These are phyloP conservation scores for Mycena haematopus DNA, from an alignment of 768 basidiomycete genomes.

Conservation along the genomic window DNA sequence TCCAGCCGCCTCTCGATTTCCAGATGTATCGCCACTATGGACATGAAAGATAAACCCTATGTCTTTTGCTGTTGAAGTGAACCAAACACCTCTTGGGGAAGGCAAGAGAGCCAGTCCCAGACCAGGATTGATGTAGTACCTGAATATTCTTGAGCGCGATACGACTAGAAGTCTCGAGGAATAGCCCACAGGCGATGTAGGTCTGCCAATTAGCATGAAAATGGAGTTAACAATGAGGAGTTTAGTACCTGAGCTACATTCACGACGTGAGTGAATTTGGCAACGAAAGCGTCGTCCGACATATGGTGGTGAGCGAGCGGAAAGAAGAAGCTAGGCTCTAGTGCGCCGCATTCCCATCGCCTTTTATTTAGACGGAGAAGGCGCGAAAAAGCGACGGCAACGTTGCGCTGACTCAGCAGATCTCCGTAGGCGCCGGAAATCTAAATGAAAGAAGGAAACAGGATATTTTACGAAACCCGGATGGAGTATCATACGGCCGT, in stretches of 20 bases:
- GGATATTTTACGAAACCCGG: not conserved
- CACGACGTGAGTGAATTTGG: constrained; percentile 7
- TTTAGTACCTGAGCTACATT: constrained; percentile 17
- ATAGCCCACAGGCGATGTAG: constrained; percentile 26
- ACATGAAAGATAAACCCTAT: not conserved
- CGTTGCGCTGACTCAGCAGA: not conserved
- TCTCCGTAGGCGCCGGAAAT: constrained; percentile 7
- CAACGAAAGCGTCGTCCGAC: constrained; percentile 4
- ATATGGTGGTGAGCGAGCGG: constrained; percentile 11
- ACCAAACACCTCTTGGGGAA: constrained; percentile 25
- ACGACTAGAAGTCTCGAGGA: not conserved
- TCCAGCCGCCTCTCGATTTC: constrained; percentile 18
- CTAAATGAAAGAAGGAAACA: not conserved
- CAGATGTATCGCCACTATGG: constrained; percentile 25
- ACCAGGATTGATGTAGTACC: constrained; percentile 28
- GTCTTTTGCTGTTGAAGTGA: not conserved
- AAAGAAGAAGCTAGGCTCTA: not conserved
- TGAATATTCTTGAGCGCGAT: not conserved
- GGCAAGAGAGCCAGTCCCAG: constrained; percentile 32
- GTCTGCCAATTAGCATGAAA: constrained; percentile 17
- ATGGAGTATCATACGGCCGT: no score
- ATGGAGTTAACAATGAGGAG: not conserved
- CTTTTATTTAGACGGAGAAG: constrained; percentile 4
- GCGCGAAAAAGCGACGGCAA: not conserved
- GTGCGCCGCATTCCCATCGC: not conserved